Percentiles rank a stretch among this genome's conserved stretches.
phyloP scores from a whole-genome alignment of 148 eudicot genomes.

The Nepenthes mirabilis region DNA sequence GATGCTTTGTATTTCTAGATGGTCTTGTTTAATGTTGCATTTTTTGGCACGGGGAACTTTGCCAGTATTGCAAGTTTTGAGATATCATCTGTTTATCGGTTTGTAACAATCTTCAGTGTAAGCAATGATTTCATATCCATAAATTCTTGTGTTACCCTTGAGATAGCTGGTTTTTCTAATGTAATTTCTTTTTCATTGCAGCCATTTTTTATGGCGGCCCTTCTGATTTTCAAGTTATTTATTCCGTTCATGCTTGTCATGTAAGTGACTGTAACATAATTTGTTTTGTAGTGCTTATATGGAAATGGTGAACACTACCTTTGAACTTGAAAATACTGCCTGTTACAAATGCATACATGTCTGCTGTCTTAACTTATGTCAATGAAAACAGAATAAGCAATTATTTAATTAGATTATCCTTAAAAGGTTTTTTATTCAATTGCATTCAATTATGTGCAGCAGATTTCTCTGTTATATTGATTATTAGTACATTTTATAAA shows the following conservation, averaged over 20 bases:
- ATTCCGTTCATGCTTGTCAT: slow-evolving; percentile 95
- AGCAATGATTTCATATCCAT: slow-evolving; percentile 15
- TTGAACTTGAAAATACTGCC: no score
- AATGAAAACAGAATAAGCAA: no score
- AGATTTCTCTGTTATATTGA: no score
- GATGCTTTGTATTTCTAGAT: slow-evolving; percentile 28
- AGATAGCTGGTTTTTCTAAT: slow-evolving; percentile 11
- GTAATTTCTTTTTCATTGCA: slow-evolving; percentile 28
- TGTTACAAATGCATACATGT: no score
- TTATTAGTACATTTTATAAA: no score
- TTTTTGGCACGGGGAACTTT: slow-evolving; percentile 95
- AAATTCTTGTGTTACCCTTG: not conserved
- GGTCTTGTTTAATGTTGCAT: slow-evolving; percentile 89
- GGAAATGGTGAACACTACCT: no score
- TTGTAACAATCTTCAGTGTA: slow-evolving; percentile 89
- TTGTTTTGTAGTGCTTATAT: not conserved
- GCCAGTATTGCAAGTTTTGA: slow-evolving; percentile 98
- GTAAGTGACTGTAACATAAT: slow-evolving; percentile 37
- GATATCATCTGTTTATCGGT: slow-evolving; percentile 96
- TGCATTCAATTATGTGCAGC: not conserved
- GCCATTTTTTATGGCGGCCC: slow-evolving; percentile 97
- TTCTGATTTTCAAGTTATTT: slow-evolving; percentile 77
- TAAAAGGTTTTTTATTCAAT: not conserved
- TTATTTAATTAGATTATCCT: no score
- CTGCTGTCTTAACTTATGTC: no score